Evolutionary conservation across 2,329 filamentous ascomycete species (phyloP).

Genomic region (Juglanconis sp.): DNA sequence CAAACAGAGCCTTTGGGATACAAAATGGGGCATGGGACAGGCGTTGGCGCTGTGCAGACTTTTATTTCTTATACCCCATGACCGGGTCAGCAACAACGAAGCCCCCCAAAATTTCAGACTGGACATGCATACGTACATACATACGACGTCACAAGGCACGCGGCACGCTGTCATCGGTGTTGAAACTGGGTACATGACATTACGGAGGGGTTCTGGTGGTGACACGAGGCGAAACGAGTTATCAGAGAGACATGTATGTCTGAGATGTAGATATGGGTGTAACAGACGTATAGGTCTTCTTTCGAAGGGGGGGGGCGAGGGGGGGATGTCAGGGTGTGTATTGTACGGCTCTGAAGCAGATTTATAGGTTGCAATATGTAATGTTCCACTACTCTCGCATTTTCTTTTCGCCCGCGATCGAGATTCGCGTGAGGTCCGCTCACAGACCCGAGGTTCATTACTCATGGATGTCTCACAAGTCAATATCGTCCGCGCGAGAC

Average conservation of each 20-base stretch:
- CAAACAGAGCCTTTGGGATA: background rate
- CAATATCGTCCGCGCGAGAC: no score
- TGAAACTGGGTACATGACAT: background rate
- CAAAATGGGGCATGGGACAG: background rate
- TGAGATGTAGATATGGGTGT: background rate
- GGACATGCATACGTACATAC: background rate
- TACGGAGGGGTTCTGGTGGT: background rate
- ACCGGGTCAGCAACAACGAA: no score
- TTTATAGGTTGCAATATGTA: background rate
- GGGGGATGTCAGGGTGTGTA: background rate
- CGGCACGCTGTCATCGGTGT: background rate
- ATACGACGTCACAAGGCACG: background rate
- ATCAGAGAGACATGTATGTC: constrained; percentile 3
- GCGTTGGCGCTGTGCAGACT: background rate
- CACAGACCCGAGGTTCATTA: no score
- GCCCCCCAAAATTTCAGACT: background rate
- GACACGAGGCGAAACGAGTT: background rate
- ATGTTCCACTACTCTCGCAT: background rate
- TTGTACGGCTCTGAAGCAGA: background rate
- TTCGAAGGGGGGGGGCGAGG: no score
- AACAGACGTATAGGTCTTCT: background rate
- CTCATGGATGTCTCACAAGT: no score
- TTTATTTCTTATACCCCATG: background rate
- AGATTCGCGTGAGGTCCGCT: background rate
- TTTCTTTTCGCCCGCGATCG: background rate